These are phyloP conservation scores for Phallus indusiatus DNA, from an alignment of 768 basidiomycete genomes.

Conservation along the genomic window DNA sequence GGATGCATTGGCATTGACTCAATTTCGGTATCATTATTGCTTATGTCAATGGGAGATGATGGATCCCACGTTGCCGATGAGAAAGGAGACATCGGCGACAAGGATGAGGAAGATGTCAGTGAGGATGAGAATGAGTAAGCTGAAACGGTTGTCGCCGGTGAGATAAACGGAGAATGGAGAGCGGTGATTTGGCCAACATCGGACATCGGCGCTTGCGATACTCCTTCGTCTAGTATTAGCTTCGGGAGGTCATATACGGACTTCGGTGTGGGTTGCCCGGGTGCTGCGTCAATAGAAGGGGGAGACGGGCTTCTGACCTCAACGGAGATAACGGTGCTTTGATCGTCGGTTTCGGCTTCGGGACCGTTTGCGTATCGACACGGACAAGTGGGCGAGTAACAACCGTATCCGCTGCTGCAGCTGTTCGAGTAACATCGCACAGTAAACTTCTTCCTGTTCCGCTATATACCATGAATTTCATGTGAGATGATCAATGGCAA, in stretches of 20 bases:
- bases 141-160: background rate
- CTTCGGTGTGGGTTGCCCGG: background rate
- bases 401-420: background rate
- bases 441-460: background rate
- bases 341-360: background rate
- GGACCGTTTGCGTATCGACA: background rate
- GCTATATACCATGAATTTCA: background rate
- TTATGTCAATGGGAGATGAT: background rate
- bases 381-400: constrained; percentile 7
- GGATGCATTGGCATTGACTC: background rate
- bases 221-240: background rate
- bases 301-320: background rate
- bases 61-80: background rate
- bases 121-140: background rate
- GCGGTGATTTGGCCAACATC: background rate
- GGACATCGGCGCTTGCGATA: background rate
- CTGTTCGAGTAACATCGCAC: constrained; percentile 5
- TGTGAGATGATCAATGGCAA: background rate
- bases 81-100: background rate
- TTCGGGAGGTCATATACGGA: background rate
- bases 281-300: background rate
- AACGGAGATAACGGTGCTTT: background rate
- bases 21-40: background rate
- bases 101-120: background rate
- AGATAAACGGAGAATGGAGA: background rate